phyloP scores from a whole-genome alignment of 2,329 filamentous ascomycete species.

The Alternaria atra region DNA sequence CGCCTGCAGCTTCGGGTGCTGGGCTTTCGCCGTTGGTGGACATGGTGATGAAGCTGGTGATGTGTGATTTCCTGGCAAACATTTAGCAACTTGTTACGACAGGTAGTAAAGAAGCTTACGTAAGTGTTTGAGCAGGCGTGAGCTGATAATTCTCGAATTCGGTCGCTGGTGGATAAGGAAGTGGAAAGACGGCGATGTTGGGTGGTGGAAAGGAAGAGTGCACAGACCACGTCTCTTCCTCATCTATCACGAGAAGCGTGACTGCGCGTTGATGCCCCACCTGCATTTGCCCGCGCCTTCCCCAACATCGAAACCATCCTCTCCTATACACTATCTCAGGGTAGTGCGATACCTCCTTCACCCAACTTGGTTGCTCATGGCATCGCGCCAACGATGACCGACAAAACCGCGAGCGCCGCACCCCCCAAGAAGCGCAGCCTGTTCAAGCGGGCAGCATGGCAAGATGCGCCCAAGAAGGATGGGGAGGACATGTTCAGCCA shows the following conservation, averaged over 20 bases:
- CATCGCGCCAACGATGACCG: constrained; percentile 37
- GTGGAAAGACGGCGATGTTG: constrained; percentile 6
- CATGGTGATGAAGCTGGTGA: constrained; percentile 21
- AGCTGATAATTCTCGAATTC: neutral
- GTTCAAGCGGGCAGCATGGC: constrained; percentile 65
- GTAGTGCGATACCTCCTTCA: neutral
- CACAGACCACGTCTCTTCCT: constrained; percentile 29
- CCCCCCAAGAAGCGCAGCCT: constrained; percentile 58
- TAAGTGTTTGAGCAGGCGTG: neutral
- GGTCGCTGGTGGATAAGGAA: neutral
- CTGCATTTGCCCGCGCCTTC: constrained; percentile 1
- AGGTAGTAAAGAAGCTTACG: neutral
- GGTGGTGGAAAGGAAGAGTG: constrained; percentile 9
- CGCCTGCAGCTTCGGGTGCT: constrained; percentile 65
- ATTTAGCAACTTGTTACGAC: neutral
- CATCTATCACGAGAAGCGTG: constrained; percentile 39
- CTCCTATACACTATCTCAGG: neutral
- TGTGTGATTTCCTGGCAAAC: neutral
- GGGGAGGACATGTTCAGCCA: constrained; percentile 55
- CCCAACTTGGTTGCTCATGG: constrained; percentile 14
- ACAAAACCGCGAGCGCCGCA: constrained; percentile 25
- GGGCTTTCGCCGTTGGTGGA: constrained; percentile 70
- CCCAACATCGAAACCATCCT: constrained; percentile 4
- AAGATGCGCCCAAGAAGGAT: constrained; percentile 50
- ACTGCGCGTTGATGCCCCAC: constrained; percentile 38